Evolutionary conservation across 169 alveolate genomes (phyloP).

Genomic region (Fabrea salina): DNA sequence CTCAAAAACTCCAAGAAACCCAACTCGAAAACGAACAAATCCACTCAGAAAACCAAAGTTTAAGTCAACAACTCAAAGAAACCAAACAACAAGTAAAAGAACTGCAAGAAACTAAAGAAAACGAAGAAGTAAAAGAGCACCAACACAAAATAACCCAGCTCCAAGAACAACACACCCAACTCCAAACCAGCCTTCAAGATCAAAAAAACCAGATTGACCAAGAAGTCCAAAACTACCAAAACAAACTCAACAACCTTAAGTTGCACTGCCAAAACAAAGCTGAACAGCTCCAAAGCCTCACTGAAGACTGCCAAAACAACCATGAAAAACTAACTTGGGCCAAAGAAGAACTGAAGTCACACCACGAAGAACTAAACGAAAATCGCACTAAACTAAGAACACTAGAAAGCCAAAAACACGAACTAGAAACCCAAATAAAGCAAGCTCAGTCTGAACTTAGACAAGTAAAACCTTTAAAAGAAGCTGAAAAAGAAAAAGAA

Average conservation of each 20-base stretch:
- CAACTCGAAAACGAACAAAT: neutral
- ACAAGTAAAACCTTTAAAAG: neutral
- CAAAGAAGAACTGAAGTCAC: neutral
- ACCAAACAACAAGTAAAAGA: constrained; percentile 1
- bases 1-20: neutral
- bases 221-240: neutral
- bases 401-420: neutral
- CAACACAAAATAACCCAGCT: neutral
- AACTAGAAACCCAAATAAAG: neutral
- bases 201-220: neutral
- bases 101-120: neutral
- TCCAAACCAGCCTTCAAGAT: neutral
- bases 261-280: neutral
- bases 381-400: neutral
- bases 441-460: neutral
- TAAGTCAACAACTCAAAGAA: neutral
- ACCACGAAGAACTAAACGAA: neutral
- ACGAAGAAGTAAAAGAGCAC: neutral
- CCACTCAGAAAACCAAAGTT: neutral
- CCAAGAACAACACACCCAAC: neutral
- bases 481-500: constrained; percentile 1
- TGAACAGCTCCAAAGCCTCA: neutral
- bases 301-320: neutral
- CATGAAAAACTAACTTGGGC: neutral
- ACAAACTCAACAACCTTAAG: neutral